Conservation (phyloP, 108 stramenopile species). For the Chaetoceros tenuissimus region DNA sequence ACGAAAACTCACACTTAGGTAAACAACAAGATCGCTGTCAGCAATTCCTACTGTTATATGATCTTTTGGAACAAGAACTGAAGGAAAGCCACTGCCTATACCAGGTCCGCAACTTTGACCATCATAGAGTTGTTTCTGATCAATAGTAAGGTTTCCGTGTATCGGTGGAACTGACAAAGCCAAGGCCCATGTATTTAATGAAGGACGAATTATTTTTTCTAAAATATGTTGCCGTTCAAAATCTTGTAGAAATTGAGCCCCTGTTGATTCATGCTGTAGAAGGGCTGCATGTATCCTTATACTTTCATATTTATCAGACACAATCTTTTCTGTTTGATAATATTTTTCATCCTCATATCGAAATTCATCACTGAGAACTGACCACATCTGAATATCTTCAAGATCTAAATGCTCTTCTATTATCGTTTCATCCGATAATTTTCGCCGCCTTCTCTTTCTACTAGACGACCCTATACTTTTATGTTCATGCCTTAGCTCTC, state of each 20-base stretch:
- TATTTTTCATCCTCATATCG: background rate
- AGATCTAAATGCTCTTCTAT: background rate
- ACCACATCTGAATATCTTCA: background rate
- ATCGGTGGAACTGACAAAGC: constrained; percentile 73
- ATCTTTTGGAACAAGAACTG: constrained; percentile 42
- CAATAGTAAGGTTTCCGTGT: constrained; percentile 55
- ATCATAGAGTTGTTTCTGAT: constrained; percentile 53
- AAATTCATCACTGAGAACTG: background rate
- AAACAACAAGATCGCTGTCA: constrained; percentile 69
- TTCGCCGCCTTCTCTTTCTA: no score
- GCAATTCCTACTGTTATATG: constrained; percentile 50
- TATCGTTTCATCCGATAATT: background rate
- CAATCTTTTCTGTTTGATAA: no score
- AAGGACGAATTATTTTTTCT: constrained; percentile 63
- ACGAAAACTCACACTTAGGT: constrained; percentile 53
- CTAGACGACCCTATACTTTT: no score
- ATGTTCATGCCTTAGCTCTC: no score
- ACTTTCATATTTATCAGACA: constrained; percentile 66
- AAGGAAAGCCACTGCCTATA: constrained; percentile 54
- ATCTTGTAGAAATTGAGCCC: constrained; percentile 31
- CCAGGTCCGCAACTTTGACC: constrained; percentile 70
- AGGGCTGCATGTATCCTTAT: constrained; percentile 61
- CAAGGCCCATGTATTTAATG: constrained; percentile 64
- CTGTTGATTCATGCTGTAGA: constrained; percentile 40
- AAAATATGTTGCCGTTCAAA: constrained; percentile 41